phyloP scores from a whole-genome alignment of 2,329 filamentous ascomycete genomes.

The Penicillium nordicum region DNA sequence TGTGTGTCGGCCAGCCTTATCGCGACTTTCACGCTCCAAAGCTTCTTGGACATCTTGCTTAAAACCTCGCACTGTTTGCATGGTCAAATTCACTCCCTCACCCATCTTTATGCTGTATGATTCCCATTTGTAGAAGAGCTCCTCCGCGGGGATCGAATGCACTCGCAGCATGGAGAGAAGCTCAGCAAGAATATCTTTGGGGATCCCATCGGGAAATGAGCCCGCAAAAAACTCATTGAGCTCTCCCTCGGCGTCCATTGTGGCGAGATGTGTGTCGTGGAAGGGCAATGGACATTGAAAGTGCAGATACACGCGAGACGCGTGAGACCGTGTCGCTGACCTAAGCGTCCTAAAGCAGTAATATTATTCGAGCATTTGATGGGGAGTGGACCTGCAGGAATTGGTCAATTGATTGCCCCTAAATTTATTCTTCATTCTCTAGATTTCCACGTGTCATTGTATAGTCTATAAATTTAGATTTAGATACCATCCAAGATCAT shows the following conservation, averaged over 20 bases:
- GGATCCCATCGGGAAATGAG: constrained; percentile 56
- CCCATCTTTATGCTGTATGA: constrained; percentile 96
- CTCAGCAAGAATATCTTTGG: constrained; percentile 74
- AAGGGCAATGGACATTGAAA: not conserved
- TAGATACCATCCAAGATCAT: not conserved
- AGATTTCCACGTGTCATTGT: not conserved
- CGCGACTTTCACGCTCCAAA: constrained; percentile 71
- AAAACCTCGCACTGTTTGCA: constrained; percentile 70
- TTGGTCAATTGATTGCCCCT: not conserved
- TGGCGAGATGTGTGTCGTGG: constrained; percentile 2
- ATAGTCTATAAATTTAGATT: not conserved
- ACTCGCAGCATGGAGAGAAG: constrained; percentile 81
- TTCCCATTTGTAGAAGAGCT: constrained; percentile 98
- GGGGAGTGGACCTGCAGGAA: constrained; percentile 12
- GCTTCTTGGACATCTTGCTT: constrained; percentile 84
- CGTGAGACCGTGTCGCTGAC: constrained; percentile 23
- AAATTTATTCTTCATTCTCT: not conserved
- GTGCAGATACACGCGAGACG: constrained; percentile 15
- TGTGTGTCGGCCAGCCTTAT: constrained; percentile 57
- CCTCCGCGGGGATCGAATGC: constrained; percentile 75
- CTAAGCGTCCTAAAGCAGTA: constrained; percentile 17
- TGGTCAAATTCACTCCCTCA: constrained; percentile 68
- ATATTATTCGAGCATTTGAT: constrained; percentile 14
- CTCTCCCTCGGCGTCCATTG: constrained; percentile 52
- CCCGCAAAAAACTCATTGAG: constrained; percentile 59